These are phyloP conservation scores for Candida morakotiae DNA, from an alignment of 805 yeast genomes.

Conservation along the genomic window DNA sequence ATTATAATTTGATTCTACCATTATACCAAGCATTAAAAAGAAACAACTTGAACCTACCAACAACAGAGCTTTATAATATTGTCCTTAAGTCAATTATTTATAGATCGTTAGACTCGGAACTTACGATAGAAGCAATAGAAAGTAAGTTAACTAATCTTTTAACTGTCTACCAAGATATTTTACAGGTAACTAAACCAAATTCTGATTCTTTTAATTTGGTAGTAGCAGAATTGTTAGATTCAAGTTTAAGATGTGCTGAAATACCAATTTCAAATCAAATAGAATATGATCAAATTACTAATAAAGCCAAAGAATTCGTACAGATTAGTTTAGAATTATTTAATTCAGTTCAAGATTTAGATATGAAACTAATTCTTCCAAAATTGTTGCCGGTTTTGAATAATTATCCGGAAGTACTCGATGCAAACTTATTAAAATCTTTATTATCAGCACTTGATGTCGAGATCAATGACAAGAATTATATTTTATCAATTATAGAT, in stretches of 20 bases:
- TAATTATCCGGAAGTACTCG: constrained; percentile 24
- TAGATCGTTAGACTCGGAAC: constrained; percentile 44
- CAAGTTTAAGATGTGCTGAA: constrained; percentile 37
- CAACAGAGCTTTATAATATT: constrained; percentile 48
- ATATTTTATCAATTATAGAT: constrained; percentile 20
- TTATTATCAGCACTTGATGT: constrained; percentile 1
- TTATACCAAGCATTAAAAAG: constrained; percentile 38
- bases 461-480: constrained; percentile 1
- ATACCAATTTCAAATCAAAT: constrained; percentile 37
- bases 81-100: constrained; percentile 51
- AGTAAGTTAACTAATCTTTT: constrained; percentile 57
- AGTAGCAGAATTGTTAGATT: constrained; percentile 47
- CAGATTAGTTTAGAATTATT: constrained; percentile 43
- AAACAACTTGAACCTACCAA: constrained; percentile 40
- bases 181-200: constrained; percentile 49
- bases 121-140: constrained; percentile 41
- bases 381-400: constrained; percentile 30
- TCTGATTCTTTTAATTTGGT: constrained; percentile 47
- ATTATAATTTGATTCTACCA: constrained; percentile 34
- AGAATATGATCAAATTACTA: constrained; percentile 45
- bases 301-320: constrained; percentile 42
- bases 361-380: constrained; percentile 29
- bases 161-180: constrained; percentile 65
- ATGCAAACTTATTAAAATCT: constrained; percentile 13
- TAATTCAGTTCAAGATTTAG: constrained; percentile 40